Conservation (phyloP, 768 basidiomycete species). For the Cystobasidiopsis lactophilus region DNA sequence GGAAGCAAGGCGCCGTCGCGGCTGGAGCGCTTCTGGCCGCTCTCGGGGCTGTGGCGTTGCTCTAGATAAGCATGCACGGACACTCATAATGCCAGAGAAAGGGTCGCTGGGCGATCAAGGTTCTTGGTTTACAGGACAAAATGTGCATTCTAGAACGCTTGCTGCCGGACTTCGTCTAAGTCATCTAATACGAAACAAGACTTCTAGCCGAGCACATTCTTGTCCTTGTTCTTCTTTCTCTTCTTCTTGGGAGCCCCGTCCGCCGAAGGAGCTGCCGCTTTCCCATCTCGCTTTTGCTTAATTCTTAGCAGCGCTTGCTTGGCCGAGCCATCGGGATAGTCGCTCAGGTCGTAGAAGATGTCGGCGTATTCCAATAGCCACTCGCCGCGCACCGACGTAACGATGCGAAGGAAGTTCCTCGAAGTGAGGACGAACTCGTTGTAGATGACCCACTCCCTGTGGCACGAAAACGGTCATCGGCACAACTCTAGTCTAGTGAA, state of each 20-base stretch:
- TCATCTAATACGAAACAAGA: too few species aligned
- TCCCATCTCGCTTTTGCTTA: conserved; percentile 35
- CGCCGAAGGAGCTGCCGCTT: conserved; percentile 16
- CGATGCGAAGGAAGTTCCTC: conserved; percentile 59
- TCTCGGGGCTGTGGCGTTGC: too few species aligned
- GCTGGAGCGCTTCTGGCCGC: too few species aligned
- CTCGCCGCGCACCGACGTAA: conserved; percentile 63
- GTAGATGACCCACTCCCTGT: conserved; percentile 17
- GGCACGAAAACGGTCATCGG: not conserved
- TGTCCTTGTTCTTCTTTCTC: conserved; percentile 9
- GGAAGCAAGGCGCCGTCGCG: too few species aligned
- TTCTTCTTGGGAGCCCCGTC: conserved; percentile 9
- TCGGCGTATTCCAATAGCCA: conserved; percentile 53
- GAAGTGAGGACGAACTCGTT: conserved; percentile 64
- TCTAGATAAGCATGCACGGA: too few species aligned
- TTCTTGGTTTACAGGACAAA: too few species aligned
- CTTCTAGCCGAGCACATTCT: too few species aligned
- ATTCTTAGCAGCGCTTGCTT: conserved; percentile 42
- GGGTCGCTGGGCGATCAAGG: too few species aligned
- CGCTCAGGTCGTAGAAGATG: conserved; percentile 44
- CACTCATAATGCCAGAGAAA: too few species aligned
- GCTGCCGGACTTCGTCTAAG: too few species aligned
- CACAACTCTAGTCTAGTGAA: not conserved
- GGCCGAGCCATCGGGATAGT: conserved; percentile 48
- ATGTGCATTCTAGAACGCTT: too few species aligned